phyloP scores from a whole-genome alignment of 352 stramenopile genomes.

The Phytophthora pluvialis region DNA sequence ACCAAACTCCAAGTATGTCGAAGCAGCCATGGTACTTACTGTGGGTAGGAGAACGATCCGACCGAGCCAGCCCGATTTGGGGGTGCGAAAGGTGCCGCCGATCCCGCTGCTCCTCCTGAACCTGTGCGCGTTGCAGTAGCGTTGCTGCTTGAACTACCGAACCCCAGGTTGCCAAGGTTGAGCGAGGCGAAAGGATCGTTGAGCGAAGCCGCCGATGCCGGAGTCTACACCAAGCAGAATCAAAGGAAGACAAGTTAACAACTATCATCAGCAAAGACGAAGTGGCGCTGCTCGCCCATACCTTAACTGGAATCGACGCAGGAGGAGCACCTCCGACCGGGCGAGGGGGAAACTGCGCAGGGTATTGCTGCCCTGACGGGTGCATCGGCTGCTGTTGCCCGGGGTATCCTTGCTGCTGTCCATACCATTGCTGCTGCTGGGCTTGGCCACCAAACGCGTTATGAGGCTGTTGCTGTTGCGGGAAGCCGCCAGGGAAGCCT shows the following conservation, averaged over 20 bases:
- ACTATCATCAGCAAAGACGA: neutral
- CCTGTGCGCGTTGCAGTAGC: conserved; percentile 23
- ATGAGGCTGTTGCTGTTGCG: conserved; percentile 35
- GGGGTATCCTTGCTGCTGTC: conserved; percentile 39
- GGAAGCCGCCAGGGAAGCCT: conserved; percentile 30
- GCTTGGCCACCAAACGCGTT: conserved; percentile 37
- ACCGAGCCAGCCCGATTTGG: conserved; percentile 25
- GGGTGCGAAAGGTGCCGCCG: conserved; percentile 34
- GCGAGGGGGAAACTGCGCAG: conserved; percentile 38
- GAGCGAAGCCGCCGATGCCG: conserved; percentile 44
- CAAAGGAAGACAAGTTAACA: conserved; percentile 7
- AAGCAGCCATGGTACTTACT: conserved; percentile 26
- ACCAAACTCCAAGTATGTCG: neutral
- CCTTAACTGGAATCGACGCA: conserved; percentile 46
- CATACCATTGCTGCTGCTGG: conserved; percentile 56
- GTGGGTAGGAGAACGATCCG: conserved; percentile 49
- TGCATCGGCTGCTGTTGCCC: conserved; percentile 40
- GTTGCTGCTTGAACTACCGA: conserved; percentile 37
- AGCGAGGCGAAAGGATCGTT: conserved; percentile 82
- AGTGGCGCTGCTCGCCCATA: conserved; percentile 14
- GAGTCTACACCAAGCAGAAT: conserved; percentile 17
- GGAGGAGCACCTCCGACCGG: conserved; percentile 17
- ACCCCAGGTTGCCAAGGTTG: conserved; percentile 60
- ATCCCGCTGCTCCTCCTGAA: conserved; percentile 29
- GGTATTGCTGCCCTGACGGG: conserved; percentile 35